Percentiles rank a stretch among this genome's conserved stretches.
phyloP scores from a whole-genome alignment of 1,284 basidiomycete genomes.

The Ganoderma lucidum region DNA sequence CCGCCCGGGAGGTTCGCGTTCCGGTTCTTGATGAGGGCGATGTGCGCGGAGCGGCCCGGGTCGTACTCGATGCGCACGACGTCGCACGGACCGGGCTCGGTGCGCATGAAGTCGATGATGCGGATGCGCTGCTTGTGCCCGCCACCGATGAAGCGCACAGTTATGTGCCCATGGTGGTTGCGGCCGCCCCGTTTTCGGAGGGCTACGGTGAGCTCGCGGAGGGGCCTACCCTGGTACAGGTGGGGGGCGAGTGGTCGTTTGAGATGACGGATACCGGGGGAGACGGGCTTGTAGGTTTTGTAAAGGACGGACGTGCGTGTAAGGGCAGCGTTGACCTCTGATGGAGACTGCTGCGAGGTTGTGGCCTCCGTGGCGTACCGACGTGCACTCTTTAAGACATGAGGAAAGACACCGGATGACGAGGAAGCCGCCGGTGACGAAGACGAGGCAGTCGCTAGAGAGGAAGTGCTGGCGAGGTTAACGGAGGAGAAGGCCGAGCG shows the following conservation, averaged over 20 bases:
- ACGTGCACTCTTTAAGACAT: slow-evolving; percentile 32
- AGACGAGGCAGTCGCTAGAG: slow-evolving; percentile 22
- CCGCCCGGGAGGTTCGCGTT: slow-evolving; percentile 54
- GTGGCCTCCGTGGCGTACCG: slow-evolving; percentile 45
- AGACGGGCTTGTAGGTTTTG: slow-evolving; percentile 92
- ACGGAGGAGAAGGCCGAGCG: slow-evolving; percentile 39
- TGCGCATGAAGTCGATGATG: slow-evolving; percentile 87
- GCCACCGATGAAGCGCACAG: slow-evolving; percentile 90
- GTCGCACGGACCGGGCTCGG: slow-evolving; percentile 81
- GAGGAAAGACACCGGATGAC: slow-evolving; percentile 27
- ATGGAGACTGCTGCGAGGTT: slow-evolving; percentile 34
- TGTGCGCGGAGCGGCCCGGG: slow-evolving; percentile 93
- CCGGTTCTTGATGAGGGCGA: slow-evolving; percentile 83
- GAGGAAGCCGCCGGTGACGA: slow-evolving; percentile 26
- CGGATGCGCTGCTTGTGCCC: slow-evolving; percentile 92
- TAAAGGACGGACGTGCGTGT: slow-evolving; percentile 63
- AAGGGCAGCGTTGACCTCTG: slow-evolving; percentile 45
- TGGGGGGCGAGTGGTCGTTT: slow-evolving; percentile 84
- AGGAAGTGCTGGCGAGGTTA: slow-evolving; percentile 27
- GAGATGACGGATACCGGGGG: slow-evolving; percentile 89
- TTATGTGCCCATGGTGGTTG: slow-evolving; percentile 85
- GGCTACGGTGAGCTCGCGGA: slow-evolving; percentile 86
- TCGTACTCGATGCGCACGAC: slow-evolving; percentile 98
- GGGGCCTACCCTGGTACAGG: slow-evolving; percentile 84
- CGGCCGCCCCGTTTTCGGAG: slow-evolving; percentile 89